Conservation (phyloP, 2,329 filamentous ascomycete species). For the Apiospora arundinis region DNA sequence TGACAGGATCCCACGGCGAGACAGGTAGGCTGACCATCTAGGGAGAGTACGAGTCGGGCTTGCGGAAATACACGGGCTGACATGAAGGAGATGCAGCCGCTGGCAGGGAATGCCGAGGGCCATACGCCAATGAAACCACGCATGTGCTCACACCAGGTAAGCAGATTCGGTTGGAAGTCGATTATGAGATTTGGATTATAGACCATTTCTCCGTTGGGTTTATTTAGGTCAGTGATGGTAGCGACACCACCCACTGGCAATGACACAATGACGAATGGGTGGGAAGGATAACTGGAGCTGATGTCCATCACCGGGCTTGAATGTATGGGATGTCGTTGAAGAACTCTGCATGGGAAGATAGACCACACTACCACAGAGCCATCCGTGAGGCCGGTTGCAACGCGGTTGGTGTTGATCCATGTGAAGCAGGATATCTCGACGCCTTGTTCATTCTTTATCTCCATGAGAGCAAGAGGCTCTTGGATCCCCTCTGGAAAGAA, state of each 20-base stretch:
- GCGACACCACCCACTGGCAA: conserved; percentile 60
- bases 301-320: conserved; percentile 61
- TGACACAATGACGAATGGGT: conserved; percentile 62
- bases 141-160: conserved; percentile 62
- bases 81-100: conserved; percentile 59
- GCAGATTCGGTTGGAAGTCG: conserved; percentile 58
- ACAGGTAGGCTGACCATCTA: conserved; percentile 57
- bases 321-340: conserved; percentile 61
- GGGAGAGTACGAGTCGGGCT: conserved; percentile 57
- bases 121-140: conserved; percentile 60
- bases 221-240: conserved; percentile 58
- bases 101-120: conserved; percentile 59
- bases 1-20: conserved; percentile 57
- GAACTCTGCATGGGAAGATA: conserved; percentile 53
- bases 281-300: conserved; percentile 60
- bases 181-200: conserved; percentile 59
- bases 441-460: conserved; percentile 52
- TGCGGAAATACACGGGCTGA: conserved; percentile 60
- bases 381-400: conserved; percentile 62
- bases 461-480: conserved; percentile 51
- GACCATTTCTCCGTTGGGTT: conserved; percentile 59
- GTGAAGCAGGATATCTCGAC: conserved; percentile 59
- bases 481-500: conserved; percentile 50
- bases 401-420: conserved; percentile 61
- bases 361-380: conserved; percentile 65